Evolutionary conservation across 2,329 filamentous ascomycete genomes (phyloP).

Genomic region (Cytospora leucostoma): DNA sequence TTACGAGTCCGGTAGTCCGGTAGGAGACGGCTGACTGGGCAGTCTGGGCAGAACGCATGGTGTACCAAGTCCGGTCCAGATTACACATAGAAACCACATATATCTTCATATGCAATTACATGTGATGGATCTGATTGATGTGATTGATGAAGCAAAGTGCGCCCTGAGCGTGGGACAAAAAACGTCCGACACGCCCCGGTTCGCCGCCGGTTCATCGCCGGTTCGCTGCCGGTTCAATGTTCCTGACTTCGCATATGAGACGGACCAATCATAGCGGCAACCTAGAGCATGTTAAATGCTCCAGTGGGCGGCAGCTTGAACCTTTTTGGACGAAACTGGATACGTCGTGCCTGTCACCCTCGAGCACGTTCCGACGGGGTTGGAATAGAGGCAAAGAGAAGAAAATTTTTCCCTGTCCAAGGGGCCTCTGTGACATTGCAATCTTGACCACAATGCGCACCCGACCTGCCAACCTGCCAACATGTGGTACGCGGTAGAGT

Average conservation of each 20-base stretch:
- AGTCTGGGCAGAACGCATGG: not conserved
- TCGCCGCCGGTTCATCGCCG: too few relatives aligned
- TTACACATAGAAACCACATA: conserved; percentile 1
- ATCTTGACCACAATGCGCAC: conserved; percentile 10
- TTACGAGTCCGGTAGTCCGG: too few relatives aligned
- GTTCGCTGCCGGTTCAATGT: not conserved
- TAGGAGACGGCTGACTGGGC: too few relatives aligned
- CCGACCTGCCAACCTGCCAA: too few relatives aligned
- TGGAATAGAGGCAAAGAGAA: not conserved
- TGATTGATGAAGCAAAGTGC: not conserved
- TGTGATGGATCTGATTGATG: not conserved
- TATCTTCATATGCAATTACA: not conserved
- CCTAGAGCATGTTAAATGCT: not conserved
- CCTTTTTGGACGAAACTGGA: too few relatives aligned
- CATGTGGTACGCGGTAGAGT: not conserved
- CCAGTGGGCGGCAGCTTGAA: not conserved
- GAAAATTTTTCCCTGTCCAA: not conserved
- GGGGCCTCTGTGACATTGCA: conserved; percentile 12
- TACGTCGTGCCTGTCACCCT: conserved; percentile 5
- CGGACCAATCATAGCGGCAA: not conserved
- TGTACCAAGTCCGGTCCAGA: not conserved
- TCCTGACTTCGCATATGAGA: not conserved
- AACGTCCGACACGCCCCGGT: not conserved
- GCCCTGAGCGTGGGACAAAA: not conserved
- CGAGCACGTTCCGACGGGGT: conserved; percentile 4